Evolutionary conservation across 2,329 filamentous ascomycete genomes (phyloP), one percentile per base, ranked within the genome.

Genomic region (Pyricularia pennisetigena): DNA sequence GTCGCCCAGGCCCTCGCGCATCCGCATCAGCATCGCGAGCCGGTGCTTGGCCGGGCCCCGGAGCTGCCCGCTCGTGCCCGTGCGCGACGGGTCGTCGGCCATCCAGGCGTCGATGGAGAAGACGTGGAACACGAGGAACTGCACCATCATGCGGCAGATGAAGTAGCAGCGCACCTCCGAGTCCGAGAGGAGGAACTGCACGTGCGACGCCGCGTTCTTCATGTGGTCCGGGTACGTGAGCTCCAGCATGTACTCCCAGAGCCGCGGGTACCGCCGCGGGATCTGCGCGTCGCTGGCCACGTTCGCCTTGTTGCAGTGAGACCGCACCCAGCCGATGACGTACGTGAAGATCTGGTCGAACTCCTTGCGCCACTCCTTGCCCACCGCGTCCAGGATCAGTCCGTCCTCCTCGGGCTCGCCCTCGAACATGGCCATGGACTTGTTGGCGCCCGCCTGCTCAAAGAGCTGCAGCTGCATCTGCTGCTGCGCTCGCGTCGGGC

Each of bases 161-260:
- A 81, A 78, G 71, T 75, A 78, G 2, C 70, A 69, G 20, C 79
- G 75, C 2, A 74, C 72, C 4, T 70, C 70, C 4, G 69, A 68
- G 68, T 78, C 75, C n/a, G 71, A 70, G 0, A 81, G 72, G 10
- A 82, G 73, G 59, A 72, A 73, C 62, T 73, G 69, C 0, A 76
- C 74, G 65, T 79, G 76, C 14, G 72, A 75, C 5, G 76, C 71
- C 2, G 76, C 72, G 26, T 77, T 74, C 26, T 70, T 68, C 6
- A 68, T 66, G 59, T 72, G 70, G 59, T 69, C 69, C 2, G 72
- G 72, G 68, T 77, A 76, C 0, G 76, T 74, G 3, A 77, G 73
- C 6, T 72, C 72, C 69, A 76, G 74, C 71, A 80, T 78, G 69
- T 76, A 80, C 2, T 73, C 70, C 79, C 78, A 81, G 0, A 81